phyloP scores from a whole-genome alignment of 805 yeast species.

The Zygotorulaspora florentina region DNA sequence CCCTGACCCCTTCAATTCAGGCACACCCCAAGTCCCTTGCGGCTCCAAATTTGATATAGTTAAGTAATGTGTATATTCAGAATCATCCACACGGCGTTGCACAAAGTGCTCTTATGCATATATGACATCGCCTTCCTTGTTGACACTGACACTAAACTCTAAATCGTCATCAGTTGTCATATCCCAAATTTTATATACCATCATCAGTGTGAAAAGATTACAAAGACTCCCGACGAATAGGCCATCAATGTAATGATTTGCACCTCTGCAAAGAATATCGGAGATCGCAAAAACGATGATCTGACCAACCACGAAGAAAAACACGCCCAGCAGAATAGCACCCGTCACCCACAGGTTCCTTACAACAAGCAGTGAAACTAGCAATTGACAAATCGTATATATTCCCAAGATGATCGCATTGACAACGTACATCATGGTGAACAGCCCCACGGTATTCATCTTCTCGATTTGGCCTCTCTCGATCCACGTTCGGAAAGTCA shows the following conservation, averaged over 20 bases:
- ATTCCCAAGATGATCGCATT: conserved; percentile 62
- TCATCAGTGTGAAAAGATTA: conserved; percentile 80
- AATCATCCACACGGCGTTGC: too few species aligned
- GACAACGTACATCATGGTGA: conserved; percentile 63
- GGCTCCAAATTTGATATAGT: too few species aligned
- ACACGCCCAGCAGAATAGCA: conserved; percentile 63
- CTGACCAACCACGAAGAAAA: conserved; percentile 81
- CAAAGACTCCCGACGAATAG: conserved; percentile 78
- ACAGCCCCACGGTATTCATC: conserved; percentile 60
- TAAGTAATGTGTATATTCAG: too few species aligned
- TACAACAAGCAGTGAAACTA: conserved; percentile 63
- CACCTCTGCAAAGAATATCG: conserved; percentile 56
- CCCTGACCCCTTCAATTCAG: too few species aligned
- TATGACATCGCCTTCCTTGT: conserved; percentile 39
- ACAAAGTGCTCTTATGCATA: conserved; percentile 5
- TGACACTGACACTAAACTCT: conserved; percentile 73
- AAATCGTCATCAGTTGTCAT: conserved; percentile 92
- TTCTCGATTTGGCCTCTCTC: conserved; percentile 41
- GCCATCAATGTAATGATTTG: conserved; percentile 88
- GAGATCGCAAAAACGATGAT: conserved; percentile 69
- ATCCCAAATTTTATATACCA: conserved; percentile 96
- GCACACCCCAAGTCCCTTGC: too few species aligned
- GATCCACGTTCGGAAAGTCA: conserved; percentile 71
- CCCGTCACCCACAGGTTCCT: conserved; percentile 87
- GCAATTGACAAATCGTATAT: conserved; percentile 63